Percentiles rank a stretch among this genome's conserved stretches.
These are phyloP conservation scores for Ascochyta fabae DNA, from an alignment of 2,329 filamentous ascomycete genomes.

Conservation along the genomic window DNA sequence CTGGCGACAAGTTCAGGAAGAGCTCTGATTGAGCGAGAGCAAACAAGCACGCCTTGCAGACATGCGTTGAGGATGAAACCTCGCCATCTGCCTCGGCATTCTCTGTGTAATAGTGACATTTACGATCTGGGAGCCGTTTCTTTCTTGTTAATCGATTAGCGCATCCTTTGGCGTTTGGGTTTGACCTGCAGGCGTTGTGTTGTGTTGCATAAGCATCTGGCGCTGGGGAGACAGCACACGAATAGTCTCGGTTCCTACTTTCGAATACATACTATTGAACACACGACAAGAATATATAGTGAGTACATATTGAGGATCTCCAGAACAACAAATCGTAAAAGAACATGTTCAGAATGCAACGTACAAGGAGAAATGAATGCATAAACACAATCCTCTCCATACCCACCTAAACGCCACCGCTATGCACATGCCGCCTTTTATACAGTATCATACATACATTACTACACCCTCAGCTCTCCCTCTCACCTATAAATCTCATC, in stretches of 20 bases:
- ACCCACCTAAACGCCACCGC: background rate
- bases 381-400: too few relatives aligned
- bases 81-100: too few relatives aligned
- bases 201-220: too few relatives aligned
- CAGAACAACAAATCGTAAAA: too few relatives aligned
- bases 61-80: background rate
- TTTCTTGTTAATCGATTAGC: background rate
- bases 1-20: conserved; percentile 36
- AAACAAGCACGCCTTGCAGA: background rate
- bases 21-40: conserved; percentile 26
- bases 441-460: conserved; percentile 12
- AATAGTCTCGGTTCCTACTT: background rate
- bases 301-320: too few relatives aligned
- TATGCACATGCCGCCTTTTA: conserved; percentile 14
- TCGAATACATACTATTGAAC: background rate
- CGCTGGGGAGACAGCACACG: background rate
- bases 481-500: conserved; percentile 87
- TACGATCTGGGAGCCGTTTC: conserved; percentile 1
- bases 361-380: too few relatives aligned
- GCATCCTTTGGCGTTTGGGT: conserved; percentile 3
- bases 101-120: conserved; percentile 7
- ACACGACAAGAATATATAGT: too few relatives aligned
- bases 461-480: background rate
- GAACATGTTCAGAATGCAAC: too few relatives aligned
- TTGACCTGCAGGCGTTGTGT: background rate